phyloP scores from a whole-genome alignment of 106 monocot genomes.

The Allium fistulosum region DNA sequence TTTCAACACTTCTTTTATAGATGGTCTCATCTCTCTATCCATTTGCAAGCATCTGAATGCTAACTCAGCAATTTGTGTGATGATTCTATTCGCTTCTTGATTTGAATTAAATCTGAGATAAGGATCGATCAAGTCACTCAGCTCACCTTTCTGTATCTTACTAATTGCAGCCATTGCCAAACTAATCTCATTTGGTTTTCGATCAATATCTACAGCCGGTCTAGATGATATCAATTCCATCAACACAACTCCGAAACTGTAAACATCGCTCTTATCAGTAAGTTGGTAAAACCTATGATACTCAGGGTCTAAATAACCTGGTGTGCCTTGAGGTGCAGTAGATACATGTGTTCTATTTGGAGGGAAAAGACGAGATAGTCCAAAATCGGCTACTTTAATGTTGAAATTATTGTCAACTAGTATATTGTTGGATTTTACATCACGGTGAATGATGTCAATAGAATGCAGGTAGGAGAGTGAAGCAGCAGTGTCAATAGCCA shows the following conservation, averaged over 20 bases:
- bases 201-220: slow-evolving; percentile 38
- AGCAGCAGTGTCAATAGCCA: slow-evolving; percentile 34
- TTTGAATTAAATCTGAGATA: slow-evolving; percentile 26
- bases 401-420: slow-evolving; percentile 28
- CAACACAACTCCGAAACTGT: slow-evolving; percentile 22
- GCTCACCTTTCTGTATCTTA: slow-evolving; percentile 21
- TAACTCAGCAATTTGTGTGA: slow-evolving; percentile 29
- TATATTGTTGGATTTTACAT: slow-evolving; percentile 54
- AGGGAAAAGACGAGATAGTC: slow-evolving; percentile 36
- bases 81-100: slow-evolving; percentile 10
- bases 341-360: slow-evolving; percentile 26
- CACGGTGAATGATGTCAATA: slow-evolving; percentile 44
- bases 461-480: slow-evolving; percentile 45
- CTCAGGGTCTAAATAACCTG: slow-evolving; percentile 53
- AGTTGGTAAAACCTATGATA: slow-evolving; percentile 45
- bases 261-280: slow-evolving; percentile 51
- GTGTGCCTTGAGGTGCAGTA: slow-evolving; percentile 45
- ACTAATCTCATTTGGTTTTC: slow-evolving; percentile 30
- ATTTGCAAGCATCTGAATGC: slow-evolving; percentile 36
- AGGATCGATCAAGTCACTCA: slow-evolving; percentile 32
- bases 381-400: slow-evolving; percentile 48
- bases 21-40: slow-evolving; percentile 41
- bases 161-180: slow-evolving; percentile 30
- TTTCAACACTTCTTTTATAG: slow-evolving; percentile 31
- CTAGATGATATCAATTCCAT: slow-evolving; percentile 43